A percentile compares a stretch with the other conserved stretches of the same genome.
Conservation (phyloP, 352 stramenopile species). For the Thraustotheca clavata region DNA sequence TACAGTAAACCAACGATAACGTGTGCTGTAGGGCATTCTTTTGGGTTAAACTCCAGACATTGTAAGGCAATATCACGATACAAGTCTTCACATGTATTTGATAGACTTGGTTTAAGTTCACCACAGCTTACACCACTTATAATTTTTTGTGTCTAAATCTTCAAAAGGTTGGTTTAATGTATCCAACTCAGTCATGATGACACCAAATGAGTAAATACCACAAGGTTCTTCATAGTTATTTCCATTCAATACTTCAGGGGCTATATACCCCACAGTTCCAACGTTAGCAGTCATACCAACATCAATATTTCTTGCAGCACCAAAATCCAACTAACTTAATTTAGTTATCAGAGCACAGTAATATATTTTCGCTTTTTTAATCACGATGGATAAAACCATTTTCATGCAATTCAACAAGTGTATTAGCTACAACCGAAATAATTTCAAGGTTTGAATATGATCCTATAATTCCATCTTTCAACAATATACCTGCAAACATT, state of each 20-base stretch:
- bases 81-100: neutral
- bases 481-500: neutral
- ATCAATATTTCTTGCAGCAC: slow-evolving; percentile 15
- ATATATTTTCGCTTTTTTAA: slow-evolving; percentile 21
- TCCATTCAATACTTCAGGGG: slow-evolving; percentile 28
- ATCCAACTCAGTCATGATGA: slow-evolving; percentile 28
- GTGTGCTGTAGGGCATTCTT: neutral
- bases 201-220: slow-evolving; percentile 30
- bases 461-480: neutral
- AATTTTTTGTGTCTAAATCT: neutral
- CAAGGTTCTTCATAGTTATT: slow-evolving; percentile 25
- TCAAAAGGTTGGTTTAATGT: slow-evolving; percentile 12
- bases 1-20: neutral
- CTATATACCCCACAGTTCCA: slow-evolving; percentile 26
- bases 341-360: slow-evolving; percentile 25
- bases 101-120: neutral
- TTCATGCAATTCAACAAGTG: neutral
- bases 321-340: slow-evolving; percentile 32
- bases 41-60: neutral
- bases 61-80: neutral
- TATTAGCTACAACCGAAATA: neutral
- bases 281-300: slow-evolving; percentile 26
- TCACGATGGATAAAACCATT: slow-evolving; percentile 15
- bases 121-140: neutral
- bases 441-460: neutral